phyloP scores from a whole-genome alignment of 1,284 basidiomycete species.

The Chondrostereum purpureum region DNA sequence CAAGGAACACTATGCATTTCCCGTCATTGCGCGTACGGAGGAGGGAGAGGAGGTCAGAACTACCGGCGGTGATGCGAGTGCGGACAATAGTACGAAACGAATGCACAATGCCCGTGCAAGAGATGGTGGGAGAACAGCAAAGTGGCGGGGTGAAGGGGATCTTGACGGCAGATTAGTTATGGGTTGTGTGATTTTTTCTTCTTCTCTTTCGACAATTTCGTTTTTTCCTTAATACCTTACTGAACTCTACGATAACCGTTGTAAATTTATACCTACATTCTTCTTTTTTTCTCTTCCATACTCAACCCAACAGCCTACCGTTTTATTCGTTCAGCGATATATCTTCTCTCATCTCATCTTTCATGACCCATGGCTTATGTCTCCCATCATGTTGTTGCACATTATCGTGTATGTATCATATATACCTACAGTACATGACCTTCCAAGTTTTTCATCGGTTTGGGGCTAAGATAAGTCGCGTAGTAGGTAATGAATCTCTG shows the following conservation, averaged over 20 bases:
- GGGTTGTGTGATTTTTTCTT: slow-evolving; percentile 3
- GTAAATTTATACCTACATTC: not conserved
- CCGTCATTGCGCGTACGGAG: slow-evolving; percentile 34
- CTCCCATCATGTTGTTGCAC: too few relatives aligned
- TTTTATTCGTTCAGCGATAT: too few relatives aligned
- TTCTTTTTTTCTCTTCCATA: not conserved
- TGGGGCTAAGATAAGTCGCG: too few relatives aligned
- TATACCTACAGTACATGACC: too few relatives aligned
- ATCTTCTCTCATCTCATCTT: too few relatives aligned
- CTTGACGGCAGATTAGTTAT: slow-evolving; percentile 35
- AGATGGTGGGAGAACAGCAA: slow-evolving; percentile 73
- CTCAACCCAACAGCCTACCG: too few relatives aligned
- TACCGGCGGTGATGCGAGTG: slow-evolving; percentile 4
- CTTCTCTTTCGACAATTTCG: not conserved
- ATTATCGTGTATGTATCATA: too few relatives aligned
- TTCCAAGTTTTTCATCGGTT: too few relatives aligned
- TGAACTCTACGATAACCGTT: not conserved
- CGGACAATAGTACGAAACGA: slow-evolving; percentile 21
- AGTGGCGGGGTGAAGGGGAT: slow-evolving; percentile 74
- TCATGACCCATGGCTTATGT: too few relatives aligned
- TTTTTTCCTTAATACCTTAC: slow-evolving; percentile 1
- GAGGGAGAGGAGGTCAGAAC: slow-evolving; percentile 24
- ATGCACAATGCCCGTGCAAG: slow-evolving; percentile 66
- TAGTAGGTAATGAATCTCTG: too few relatives aligned
- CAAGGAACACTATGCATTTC: slow-evolving; percentile 55